Evolutionary conservation across 495 filamentous ascomycete genomes (phyloP).

Genomic region (Hypomontagnella submonticulosa): DNA sequence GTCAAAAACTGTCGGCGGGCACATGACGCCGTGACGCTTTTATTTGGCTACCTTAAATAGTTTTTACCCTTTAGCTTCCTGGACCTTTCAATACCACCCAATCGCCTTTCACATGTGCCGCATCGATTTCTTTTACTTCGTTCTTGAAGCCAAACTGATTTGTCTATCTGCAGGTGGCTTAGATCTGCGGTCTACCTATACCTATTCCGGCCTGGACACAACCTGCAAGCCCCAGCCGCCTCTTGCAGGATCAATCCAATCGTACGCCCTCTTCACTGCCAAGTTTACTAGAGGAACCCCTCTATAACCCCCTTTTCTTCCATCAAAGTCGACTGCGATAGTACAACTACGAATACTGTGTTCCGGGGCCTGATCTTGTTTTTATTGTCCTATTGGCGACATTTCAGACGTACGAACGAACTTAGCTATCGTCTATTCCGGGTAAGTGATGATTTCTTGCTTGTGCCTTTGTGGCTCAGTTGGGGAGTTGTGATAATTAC

Average conservation of each 20-base stretch:
- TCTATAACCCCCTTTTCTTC: background rate
- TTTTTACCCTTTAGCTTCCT: slow-evolving; percentile 1
- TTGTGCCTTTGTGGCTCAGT: no score
- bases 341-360: background rate
- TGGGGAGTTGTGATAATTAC: no score
- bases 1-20: no score
- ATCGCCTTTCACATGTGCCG: slow-evolving; percentile 9
- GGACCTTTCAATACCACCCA: slow-evolving; percentile 3
- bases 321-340: slow-evolving; percentile 1
- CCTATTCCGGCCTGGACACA: slow-evolving; percentile 32
- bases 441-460: no score
- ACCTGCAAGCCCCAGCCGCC: slow-evolving; percentile 39
- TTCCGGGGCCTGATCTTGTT: background rate
- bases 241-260: slow-evolving; percentile 31
- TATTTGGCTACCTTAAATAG: background rate
- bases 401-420: no score
- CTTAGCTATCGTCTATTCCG: no score
- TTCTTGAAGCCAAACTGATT: slow-evolving; percentile 34
- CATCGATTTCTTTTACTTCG: slow-evolving; percentile 11
- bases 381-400: no score
- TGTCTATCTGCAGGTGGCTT: slow-evolving; percentile 41
- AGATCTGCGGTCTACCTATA: slow-evolving; percentile 37
- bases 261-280: slow-evolving; percentile 16
- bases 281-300: slow-evolving; percentile 30
- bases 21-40: no score